Percentiles rank a stretch among this genome's conserved stretches.
Conservation (phyloP, 176 grass and related monocot species). For the Hordeum marinum region DNA sequence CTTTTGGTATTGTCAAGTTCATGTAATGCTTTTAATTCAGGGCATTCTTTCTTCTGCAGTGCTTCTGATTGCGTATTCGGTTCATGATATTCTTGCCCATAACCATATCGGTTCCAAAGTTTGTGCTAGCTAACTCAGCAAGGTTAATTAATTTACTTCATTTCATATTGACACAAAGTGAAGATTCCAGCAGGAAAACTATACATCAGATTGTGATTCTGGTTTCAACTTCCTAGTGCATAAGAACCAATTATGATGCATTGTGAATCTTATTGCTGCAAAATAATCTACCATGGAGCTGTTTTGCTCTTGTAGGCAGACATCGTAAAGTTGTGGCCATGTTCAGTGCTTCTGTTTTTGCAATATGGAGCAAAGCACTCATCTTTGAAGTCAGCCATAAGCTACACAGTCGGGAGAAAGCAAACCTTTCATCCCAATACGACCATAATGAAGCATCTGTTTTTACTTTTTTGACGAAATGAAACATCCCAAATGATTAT, state of each 20-base stretch:
- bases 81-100: not conserved
- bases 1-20: slow-evolving; percentile 1
- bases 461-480: not conserved
- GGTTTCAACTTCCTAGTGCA: not conserved
- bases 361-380: not conserved
- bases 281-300: not conserved
- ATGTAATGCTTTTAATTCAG: not conserved
- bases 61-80: not conserved
- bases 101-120: not conserved
- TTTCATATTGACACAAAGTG: not conserved
- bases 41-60: not conserved
- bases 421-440: not conserved
- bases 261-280: not conserved
- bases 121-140: not conserved
- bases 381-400: not conserved
- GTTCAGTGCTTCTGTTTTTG: not conserved
- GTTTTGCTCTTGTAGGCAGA: not conserved
- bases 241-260: not conserved
- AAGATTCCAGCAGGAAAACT: not conserved
- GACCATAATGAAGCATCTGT: not conserved
- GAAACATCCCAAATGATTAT: not conserved
- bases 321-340: not conserved
- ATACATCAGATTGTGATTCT: not conserved
- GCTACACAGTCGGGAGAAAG: not conserved
- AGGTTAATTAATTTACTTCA: not conserved